These are phyloP conservation scores for Pharnaceum exiguum DNA, from an alignment of 148 eudicot species.

Conservation along the genomic window DNA sequence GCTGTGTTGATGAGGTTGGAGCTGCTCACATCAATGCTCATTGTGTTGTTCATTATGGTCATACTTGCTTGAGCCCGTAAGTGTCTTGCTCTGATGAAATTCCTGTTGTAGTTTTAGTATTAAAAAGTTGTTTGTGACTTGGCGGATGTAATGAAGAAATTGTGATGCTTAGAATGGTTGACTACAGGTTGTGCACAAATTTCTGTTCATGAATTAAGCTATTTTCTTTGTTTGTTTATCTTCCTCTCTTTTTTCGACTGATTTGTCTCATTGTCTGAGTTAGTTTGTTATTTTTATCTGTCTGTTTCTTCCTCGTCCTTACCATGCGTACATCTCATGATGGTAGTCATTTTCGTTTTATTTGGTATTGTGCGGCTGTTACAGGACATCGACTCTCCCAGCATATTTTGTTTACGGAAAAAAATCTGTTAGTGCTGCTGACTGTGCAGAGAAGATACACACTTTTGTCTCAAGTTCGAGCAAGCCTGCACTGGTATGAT, in stretches of 20 bases:
- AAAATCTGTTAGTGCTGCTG: conserved; percentile 42
- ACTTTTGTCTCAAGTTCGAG: conserved; percentile 26
- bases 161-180: no score
- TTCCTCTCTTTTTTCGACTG: neutral
- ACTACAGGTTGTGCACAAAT: no score
- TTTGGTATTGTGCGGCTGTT: neutral
- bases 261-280: neutral
- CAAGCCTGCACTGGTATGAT: conserved; percentile 68
- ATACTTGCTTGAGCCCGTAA: conserved; percentile 93
- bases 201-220: no score
- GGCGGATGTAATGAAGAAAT: neutral
- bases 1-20: conserved; percentile 94
- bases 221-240: neutral
- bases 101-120: neutral
- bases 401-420: conserved; percentile 78
- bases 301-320: neutral
- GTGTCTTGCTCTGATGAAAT: conserved; percentile 18
- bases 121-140: neutral
- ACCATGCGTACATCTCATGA: neutral
- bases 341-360: neutral
- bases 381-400: conserved; percentile 86
- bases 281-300: neutral
- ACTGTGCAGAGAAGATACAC: conserved; percentile 44
- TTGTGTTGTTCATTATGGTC: conserved; percentile 87
- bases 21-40: conserved; percentile 90